Evolutionary conservation across 495 filamentous ascomycete species (phyloP), one percentile per base, ranked within the genome.

Genomic region (Penicillium silybi): DNA sequence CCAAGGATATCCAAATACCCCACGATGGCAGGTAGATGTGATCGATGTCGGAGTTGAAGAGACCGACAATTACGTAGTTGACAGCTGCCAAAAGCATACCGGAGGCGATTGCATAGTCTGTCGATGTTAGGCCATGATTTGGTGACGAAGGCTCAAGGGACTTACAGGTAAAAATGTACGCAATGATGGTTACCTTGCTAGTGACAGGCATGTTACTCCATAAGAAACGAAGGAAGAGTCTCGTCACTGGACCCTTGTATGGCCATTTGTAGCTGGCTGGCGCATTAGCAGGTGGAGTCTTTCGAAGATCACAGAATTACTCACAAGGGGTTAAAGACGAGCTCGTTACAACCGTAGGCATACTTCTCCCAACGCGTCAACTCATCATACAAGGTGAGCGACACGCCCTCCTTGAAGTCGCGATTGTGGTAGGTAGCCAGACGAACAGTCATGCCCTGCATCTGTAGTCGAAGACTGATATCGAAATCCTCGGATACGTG

Each of bases 181-280:
- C 87, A 55, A 90, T 72, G 57, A 91, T 86, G 27, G 88, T 90
- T 61, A 91, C 70, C 70, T 92, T 92, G 49, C 83, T 86, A 7
- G 87, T 85, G 56, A 92, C 76, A 4, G 84, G 86, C 60, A 90
- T 90, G 66, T 82, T 82, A 62, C 83, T 86, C 67, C 76, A 77
- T 38, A 91, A 65, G 71, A 91, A 92, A 37, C 63, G 71, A 44
- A 78, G 80, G 78, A 92, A 92, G 23, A 92, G 76, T 8, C 77
- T 80, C 0, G 88, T 92, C 70, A 91, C 88, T 15, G 86, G 58
- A 0, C 84, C 84, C 29, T 69, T 75, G 68, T 76, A 79, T 13
- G 80, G 53, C 84, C 84, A 87, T 55, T 71, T 77, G 47, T 81
- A 73, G 47, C 46, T 49, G 19, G 16, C 0, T 17, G 5, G 5